Conservation (phyloP, 257 asterid genomes). For the Nemophila menziesii region DNA sequence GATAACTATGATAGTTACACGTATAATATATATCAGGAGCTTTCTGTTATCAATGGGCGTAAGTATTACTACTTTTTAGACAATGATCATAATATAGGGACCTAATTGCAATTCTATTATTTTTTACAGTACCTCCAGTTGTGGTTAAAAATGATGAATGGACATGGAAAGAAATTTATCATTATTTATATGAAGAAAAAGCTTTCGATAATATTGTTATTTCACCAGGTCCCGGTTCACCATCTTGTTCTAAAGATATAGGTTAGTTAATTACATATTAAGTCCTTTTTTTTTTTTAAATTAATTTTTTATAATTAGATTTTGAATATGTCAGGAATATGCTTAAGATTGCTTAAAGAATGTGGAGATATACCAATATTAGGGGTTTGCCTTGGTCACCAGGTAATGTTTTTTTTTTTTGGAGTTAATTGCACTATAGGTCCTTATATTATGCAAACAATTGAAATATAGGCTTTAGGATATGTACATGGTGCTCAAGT, state of each 20-base stretch:
- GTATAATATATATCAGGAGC: constrained; percentile 86
- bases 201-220: constrained; percentile 89
- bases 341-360: constrained; percentile 75
- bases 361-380: constrained; percentile 86
- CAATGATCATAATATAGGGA: no score
- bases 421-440: no score
- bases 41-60: constrained; percentile 79
- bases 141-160: constrained; percentile 88
- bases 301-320: background rate
- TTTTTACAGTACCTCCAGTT: constrained; percentile 70
- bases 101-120: background rate
- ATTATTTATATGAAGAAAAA: constrained; percentile 60
- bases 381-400: constrained; percentile 99
- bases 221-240: constrained; percentile 99
- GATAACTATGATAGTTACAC: constrained; percentile 98
- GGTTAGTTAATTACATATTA: constrained; percentile 30
- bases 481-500: constrained; percentile 88
- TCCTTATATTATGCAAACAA: background rate
- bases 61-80: constrained; percentile 20
- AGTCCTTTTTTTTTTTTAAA: background rate
- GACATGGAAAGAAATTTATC: constrained; percentile 80
- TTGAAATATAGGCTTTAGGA: constrained; percentile 70
- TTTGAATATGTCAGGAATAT: constrained; percentile 54
- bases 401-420: constrained; percentile 34
- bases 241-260: constrained; percentile 74